phyloP scores from a whole-genome alignment of 2,329 filamentous ascomycete species.

The Diaporthe ilicicola region DNA sequence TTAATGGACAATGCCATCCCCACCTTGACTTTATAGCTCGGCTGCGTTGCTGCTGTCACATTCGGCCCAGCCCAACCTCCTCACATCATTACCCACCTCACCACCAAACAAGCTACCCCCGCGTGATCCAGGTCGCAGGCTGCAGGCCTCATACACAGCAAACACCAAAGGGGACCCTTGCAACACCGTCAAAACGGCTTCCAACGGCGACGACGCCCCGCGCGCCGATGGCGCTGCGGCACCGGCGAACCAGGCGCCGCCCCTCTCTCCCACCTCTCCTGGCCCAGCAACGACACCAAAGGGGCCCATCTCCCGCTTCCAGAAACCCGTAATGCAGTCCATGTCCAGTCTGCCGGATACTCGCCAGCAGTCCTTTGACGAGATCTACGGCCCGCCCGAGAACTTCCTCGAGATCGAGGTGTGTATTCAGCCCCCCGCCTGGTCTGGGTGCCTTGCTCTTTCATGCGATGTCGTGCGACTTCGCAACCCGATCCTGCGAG shows the following conservation, averaged over 20 bases:
- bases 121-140: conserved; percentile 15
- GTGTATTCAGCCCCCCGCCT: conserved; percentile 37
- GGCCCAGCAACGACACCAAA: conserved; percentile 38
- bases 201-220: conserved; percentile 48
- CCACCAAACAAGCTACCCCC: conserved; percentile 2
- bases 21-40: conserved; percentile 7
- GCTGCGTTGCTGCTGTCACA: neutral
- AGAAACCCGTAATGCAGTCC: conserved; percentile 54
- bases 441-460: neutral
- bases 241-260: conserved; percentile 34
- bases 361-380: conserved; percentile 94
- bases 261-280: conserved; percentile 33
- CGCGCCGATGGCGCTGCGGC: conserved; percentile 38
- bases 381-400: conserved; percentile 98
- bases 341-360: conserved; percentile 76
- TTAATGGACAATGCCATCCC: neutral
- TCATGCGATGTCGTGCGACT: neutral
- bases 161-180: neutral
- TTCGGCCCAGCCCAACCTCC: conserved; percentile 10
- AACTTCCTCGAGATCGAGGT: conserved; percentile 99
- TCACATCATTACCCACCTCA: neutral
- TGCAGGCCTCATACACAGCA: neutral
- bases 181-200: conserved; percentile 53
- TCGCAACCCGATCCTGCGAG: neutral
- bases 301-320: conserved; percentile 45